Evolutionary conservation across 345 rosid genomes (phyloP), one percentile per base, ranked within the genome.

Genomic region (Sisymbrium altissimum): DNA sequence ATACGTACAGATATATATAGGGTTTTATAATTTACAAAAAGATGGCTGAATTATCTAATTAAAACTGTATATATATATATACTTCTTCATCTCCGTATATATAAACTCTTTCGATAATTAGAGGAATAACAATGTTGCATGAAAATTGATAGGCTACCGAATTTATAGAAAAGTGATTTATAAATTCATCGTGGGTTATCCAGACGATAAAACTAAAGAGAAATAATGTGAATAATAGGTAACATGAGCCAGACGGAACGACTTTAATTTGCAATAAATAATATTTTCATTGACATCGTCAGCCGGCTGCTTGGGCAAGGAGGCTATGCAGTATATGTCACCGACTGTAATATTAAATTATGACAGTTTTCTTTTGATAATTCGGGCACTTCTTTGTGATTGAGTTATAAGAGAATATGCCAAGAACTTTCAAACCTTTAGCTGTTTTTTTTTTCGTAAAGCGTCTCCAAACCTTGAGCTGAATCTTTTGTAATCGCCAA

Each of bases 291-390:
- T 19, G 63, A 72, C 36, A 52, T 50, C 15, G 25, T 63, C 76
- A 62, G 19, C 55, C 45, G 63, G 76, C 63, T 72, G 70, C 76
- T 40, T 63, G 12, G 63, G 36, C 54, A 13, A 61, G 61, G 68
- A 60, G 68, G 45, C 75, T 59, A 18, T 40, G 48, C 38, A 44
- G 9, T 58, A 45, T 25, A 36, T 30, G 46, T 21, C 41, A 35
- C 33, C 15, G 25, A 27, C 7, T 62, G 33, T 30, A 72, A 29
- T 29, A 62, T 52, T 30, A 27, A 52, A 52, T 6, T 14, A 30
- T 39, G 46, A 19, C 33, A 25, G 1, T 25, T 25, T 21, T 49
- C 55, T 49, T 49, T 10, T 23, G 27, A 50, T 23, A 50, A 50
- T 2, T 50, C 6, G 56, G 32, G 40, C 33, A 62, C 54, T 17